Percentiles rank a stretch among this genome's conserved stretches.
Evolutionary conservation across 1,284 basidiomycete genomes (phyloP).

Genomic region (Tilletiaria anomala): DNA sequence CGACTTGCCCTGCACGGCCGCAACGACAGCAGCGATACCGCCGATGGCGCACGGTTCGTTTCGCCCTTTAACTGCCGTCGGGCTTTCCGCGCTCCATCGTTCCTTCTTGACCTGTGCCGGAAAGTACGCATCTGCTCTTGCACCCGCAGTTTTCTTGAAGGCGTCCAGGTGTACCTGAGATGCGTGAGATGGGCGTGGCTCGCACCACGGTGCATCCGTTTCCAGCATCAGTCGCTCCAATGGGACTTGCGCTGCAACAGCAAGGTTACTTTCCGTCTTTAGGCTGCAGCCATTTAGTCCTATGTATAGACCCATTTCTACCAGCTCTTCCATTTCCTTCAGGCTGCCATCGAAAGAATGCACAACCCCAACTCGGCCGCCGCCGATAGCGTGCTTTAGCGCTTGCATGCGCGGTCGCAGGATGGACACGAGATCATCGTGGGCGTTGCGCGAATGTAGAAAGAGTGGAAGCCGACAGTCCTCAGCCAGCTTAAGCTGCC

Average conservation of each 20-base stretch:
- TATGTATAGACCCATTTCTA: constrained; percentile 44
- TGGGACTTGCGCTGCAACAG: constrained; percentile 51
- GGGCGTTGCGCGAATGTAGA: constrained; percentile 58
- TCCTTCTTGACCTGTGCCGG: constrained; percentile 54
- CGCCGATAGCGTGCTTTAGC: not conserved
- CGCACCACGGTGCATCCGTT: constrained; percentile 57
- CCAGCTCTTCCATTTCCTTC: constrained; percentile 56
- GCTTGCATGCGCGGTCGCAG: constrained; percentile 36
- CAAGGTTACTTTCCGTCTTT: constrained; percentile 59
- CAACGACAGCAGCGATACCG: constrained; percentile 62
- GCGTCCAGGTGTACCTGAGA: constrained; percentile 50
- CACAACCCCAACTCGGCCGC: constrained; percentile 47
- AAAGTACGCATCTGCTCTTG: constrained; percentile 47
- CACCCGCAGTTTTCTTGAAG: constrained; percentile 42
- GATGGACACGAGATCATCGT: constrained; percentile 55
- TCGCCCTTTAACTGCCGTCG: constrained; percentile 58
- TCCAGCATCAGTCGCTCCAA: constrained; percentile 60
- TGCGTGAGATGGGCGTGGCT: constrained; percentile 60
- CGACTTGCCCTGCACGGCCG: constrained; percentile 47
- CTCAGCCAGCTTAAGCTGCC: constrained; percentile 57
- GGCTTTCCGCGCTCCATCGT: constrained; percentile 46
- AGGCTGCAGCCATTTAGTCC: constrained; percentile 70
- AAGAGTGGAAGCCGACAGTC: constrained; percentile 65
- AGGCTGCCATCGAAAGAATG: constrained; percentile 69
- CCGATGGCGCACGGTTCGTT: constrained; percentile 66